These are phyloP conservation scores for Brassica rapa DNA, from an alignment of 345 rosid genomes.

Conservation along the genomic window DNA sequence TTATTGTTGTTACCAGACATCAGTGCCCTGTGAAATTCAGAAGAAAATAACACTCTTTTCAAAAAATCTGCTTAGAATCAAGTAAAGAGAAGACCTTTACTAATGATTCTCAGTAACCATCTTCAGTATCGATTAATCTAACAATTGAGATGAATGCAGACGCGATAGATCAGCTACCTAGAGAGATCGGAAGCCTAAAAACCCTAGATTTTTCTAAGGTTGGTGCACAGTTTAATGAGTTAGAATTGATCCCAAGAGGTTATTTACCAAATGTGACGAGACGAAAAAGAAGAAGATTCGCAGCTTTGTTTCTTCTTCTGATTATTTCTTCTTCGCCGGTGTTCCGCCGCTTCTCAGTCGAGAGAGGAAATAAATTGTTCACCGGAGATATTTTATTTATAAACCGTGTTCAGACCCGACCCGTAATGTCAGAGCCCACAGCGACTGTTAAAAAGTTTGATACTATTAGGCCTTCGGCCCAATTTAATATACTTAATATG, in stretches of 20 bases:
- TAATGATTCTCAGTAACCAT: neutral
- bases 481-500: too few species aligned
- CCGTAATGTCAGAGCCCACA: too few species aligned
- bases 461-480: neutral
- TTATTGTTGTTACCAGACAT: conserved; percentile 70
- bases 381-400: neutral
- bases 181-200: neutral
- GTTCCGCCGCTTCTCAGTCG: neutral
- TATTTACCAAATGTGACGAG: neutral
- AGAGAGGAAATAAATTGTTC: neutral
- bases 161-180: neutral
- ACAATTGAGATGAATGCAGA: too few species aligned
- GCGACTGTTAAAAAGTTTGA: neutral
- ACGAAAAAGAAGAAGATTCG: neutral
- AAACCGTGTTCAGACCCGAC: neutral
- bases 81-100: neutral
- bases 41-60: conserved; percentile 5
- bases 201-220: neutral
- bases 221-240: neutral
- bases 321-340: neutral
- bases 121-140: neutral
- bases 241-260: neutral
- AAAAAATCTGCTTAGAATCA: neutral
- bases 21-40: conserved; percentile 22
- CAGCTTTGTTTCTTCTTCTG: neutral